Evolutionary conservation across 139 green algal genomes (phyloP), one percentile per base, ranked within the genome.

Genomic region (Spirogloea muscicola): DNA sequence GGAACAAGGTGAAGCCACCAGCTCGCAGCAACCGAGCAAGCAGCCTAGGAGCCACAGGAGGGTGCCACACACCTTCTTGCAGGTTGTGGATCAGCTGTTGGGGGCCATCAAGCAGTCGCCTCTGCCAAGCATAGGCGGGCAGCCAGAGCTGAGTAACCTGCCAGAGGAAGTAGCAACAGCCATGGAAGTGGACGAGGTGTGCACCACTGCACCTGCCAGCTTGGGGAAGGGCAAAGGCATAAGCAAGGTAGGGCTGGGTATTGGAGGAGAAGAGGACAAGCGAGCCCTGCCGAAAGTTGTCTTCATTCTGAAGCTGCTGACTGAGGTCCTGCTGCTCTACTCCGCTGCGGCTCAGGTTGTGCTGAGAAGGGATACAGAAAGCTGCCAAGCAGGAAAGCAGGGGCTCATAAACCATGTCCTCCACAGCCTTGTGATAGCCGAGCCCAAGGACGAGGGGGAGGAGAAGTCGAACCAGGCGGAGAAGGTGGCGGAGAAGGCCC

Each of bases 261-360:
- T n/a, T n/a, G n/a, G 63, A 59, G 4, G 66, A 49, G 36, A 44
- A 64, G 6, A 67, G 52, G 37, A 49, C 57, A 6, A 49, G 69
- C 29, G 76, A 58, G 31, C n/a, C n/a, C n/a, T n/a, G n/a, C n/a
- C n/a, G n/a, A n/a, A n/a, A 10, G 43, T 69, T 21, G 34, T 68
- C 10, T 51, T 84, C 21, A 81, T 86, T 13, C 81, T 96, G 25
- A 82, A 83, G 55, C 84, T 93, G 72, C 88, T 97, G 25, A 89
- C 88, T 1, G 91, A 95, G 36, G 90, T 93, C 77, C 86, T 80
- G 3, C 85, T 96, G 16, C 78, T 93, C 58, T 93, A 92, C 84
- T 77, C 76, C 40, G 72, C 87, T 37, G 86, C 83, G 13, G 83
- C 92, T 4, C 85, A 86, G 2, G 82, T 93, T 71, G 77, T 96